Base-by-base conservation (phyloP, 2,329 filamentous ascomycete genomes). In the Phialophora chinensis region DNA sequence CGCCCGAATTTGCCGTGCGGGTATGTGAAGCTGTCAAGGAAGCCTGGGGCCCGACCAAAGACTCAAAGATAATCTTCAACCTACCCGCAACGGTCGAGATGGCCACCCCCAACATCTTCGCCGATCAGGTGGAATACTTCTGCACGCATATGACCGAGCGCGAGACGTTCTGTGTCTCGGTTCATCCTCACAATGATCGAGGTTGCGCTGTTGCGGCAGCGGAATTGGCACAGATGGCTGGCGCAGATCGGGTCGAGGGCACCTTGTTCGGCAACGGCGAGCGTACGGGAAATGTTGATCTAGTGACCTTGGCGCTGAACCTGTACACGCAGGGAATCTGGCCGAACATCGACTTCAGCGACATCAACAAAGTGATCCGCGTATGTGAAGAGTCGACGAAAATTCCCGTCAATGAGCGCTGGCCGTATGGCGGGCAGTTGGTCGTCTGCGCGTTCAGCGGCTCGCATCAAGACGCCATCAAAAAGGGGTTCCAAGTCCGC, bases 101-200 rank as follows among this genome's bases (percentile, higher is more conserved):
- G 88, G 82, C 92, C 0, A 97, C 95, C 0, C 93, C 93, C 38
- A 99, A 99, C 77, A 87, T 97, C 56, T 99, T 95, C 77, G 95
- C 95, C 58, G 95, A 99, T 76, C 91, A 96, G 81, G 91, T 99
- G 69, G 95, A 99, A 78, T 96, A 92, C 81, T 99, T 99, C 80
- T 96, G 92, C 82, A 87, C 85, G 60, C 85, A 94, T 77, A 93
- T 98, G 75, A 85, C 86, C 0, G 91, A 97, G 78, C 85, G 93
- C 60, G 90, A 97, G 74, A 95, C 93, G 81, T 86, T 97, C 59
- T 91, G 89, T 74, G 91, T 98, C 8, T 96, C 91, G 68, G 85
- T 98, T 62, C 95, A 98, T 78, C 91, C 92, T 8, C 94, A 99
- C 81, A 98, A 98, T 76, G 95, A 98, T 78, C 86, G 95, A 69